Evolutionary conservation across 306 rosid genomes (phyloP).

Genomic region (Dicorynia guianensis): DNA sequence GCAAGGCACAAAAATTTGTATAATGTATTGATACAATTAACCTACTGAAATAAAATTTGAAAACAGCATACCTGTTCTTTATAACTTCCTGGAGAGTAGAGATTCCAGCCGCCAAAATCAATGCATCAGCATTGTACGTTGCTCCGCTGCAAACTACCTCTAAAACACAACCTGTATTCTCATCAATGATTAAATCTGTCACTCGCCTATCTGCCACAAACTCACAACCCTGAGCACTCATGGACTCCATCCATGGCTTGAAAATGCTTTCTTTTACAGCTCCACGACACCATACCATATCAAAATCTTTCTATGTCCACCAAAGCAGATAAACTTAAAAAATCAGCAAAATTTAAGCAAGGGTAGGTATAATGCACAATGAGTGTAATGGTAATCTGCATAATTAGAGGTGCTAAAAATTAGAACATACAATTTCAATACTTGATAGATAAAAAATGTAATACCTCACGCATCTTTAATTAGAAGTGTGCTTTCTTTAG

Average conservation of each 20-base stretch:
- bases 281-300: constrained; percentile 58
- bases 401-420: not conserved
- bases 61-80: constrained; percentile 47
- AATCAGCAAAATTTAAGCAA: not conserved
- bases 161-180: constrained; percentile 53
- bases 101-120: constrained; percentile 57
- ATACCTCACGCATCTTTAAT: not conserved
- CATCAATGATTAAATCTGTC: constrained; percentile 47
- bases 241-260: constrained; percentile 57
- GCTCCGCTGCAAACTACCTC: constrained; percentile 48
- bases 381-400: not conserved
- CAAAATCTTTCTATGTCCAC: constrained; percentile 62
- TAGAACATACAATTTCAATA: not conserved
- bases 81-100: constrained; percentile 57
- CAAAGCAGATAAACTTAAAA: not conserved
- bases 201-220: constrained; percentile 50
- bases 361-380: constrained; percentile 7
- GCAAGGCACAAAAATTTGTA: not conserved
- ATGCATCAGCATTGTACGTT: constrained; percentile 57
- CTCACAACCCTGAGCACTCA: constrained; percentile 55
- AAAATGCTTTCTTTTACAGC: constrained; percentile 55
- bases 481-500: not conserved
- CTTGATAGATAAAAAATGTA: not conserved
- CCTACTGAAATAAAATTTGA: not conserved
- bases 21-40: not conserved